phyloP scores from a whole-genome alignment of 2,329 filamentous ascomycete species.

The Ceratocystiopsis sp. region DNA sequence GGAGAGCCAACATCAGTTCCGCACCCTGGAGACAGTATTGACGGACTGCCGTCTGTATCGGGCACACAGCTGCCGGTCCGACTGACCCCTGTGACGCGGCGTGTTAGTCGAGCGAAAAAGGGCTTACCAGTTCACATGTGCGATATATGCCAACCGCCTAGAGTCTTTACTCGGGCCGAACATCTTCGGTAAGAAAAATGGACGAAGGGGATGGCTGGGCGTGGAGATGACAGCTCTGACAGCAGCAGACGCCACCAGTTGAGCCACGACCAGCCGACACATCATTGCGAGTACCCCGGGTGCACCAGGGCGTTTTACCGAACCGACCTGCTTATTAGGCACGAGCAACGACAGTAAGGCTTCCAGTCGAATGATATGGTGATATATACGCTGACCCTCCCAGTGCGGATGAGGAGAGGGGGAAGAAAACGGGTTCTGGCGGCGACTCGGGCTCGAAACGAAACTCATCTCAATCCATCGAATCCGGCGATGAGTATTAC shows the following conservation, averaged over 20 bases:
- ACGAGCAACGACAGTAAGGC: slow-evolving; percentile 31
- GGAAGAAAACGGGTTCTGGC: neutral
- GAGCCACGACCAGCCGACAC: slow-evolving; percentile 20
- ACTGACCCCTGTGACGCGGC: slow-evolving; percentile 4
- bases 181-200: slow-evolving; percentile 11
- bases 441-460: too few species aligned
- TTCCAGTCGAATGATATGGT: too few species aligned
- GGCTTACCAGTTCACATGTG: slow-evolving; percentile 8
- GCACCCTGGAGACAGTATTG: too few species aligned
- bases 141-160: slow-evolving; percentile 3
- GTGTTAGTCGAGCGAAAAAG: slow-evolving; percentile 7
- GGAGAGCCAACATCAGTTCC: too few species aligned
- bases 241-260: slow-evolving; percentile 17
- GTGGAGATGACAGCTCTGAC: neutral
- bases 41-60: too few species aligned
- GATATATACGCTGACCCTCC: too few species aligned
- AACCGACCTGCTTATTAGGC: slow-evolving; percentile 41
- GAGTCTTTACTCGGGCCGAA: slow-evolving; percentile 4
- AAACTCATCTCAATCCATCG: neutral
- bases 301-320: slow-evolving; percentile 43
- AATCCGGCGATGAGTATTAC: too few species aligned
- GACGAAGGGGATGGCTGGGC: too few species aligned
- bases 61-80: too few species aligned
- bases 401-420: too few species aligned
- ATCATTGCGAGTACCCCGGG: slow-evolving; percentile 31